phyloP scores from a whole-genome alignment of 805 yeast genomes.

The Starmerella scarabaei region DNA sequence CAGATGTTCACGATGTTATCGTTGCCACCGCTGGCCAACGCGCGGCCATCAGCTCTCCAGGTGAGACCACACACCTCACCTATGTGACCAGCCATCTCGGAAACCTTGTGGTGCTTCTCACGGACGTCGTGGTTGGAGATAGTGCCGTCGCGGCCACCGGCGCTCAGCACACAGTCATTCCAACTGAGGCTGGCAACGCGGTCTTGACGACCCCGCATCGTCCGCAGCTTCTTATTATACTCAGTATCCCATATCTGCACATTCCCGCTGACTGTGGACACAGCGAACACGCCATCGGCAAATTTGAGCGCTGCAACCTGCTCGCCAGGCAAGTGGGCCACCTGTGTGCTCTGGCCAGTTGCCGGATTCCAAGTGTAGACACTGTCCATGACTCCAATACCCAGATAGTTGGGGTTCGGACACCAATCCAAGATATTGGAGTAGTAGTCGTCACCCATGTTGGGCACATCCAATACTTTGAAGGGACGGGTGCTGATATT shows the following conservation, averaged over 20 bases:
- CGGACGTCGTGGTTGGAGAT: slow-evolving; percentile 85
- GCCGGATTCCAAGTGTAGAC: slow-evolving; percentile 90
- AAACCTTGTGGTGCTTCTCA: slow-evolving; percentile 58
- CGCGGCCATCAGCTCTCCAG: slow-evolving; percentile 71
- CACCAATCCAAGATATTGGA: slow-evolving; percentile 84
- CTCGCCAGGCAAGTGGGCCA: slow-evolving; percentile 29
- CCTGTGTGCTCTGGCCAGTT: slow-evolving; percentile 63
- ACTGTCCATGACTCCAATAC: slow-evolving; percentile 72
- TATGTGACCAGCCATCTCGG: slow-evolving; percentile 48
- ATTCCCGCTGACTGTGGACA: slow-evolving; percentile 72
- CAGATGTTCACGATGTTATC: slow-evolving; percentile 87
- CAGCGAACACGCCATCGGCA: slow-evolving; percentile 85
- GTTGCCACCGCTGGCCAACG: slow-evolving; percentile 85
- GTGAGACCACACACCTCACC: slow-evolving; percentile 91
- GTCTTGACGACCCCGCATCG: slow-evolving; percentile 61
- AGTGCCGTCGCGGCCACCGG: slow-evolving; percentile 81
- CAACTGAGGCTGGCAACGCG: slow-evolving; percentile 77
- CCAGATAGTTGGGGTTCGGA: slow-evolving; percentile 51
- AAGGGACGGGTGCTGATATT: slow-evolving; percentile 80
- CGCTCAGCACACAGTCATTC: slow-evolving; percentile 66
- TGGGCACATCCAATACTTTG: slow-evolving; percentile 92
- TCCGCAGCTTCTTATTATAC: slow-evolving; percentile 55
- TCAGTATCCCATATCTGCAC: slow-evolving; percentile 92
- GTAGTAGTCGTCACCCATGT: slow-evolving; percentile 83
- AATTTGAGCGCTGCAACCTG: slow-evolving; percentile 64